Evolutionary conservation across 2,329 filamentous ascomycete genomes (phyloP), one percentile per base, ranked within the genome.

Genomic region (Ascochyta lentis): DNA sequence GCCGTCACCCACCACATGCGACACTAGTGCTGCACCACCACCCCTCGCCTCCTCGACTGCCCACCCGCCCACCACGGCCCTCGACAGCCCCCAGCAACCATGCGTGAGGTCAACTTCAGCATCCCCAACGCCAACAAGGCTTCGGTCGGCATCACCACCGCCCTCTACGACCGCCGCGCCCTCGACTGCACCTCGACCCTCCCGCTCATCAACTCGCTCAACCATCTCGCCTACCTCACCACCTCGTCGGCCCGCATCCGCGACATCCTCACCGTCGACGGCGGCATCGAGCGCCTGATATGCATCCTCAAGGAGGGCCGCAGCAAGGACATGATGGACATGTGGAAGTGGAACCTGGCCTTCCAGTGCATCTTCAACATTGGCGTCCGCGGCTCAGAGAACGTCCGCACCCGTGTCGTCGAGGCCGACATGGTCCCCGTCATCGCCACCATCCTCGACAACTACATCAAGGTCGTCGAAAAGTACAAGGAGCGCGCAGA

Each of bases 301-400:
- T 97, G 92, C 84, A 97, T 99, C 72, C 86, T 99, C 76, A 99
- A 99, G 79, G 92, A 96, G 78, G 95, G 95, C 61, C 86, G 95
- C 73, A 97, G 91, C 79, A 96, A 93, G 78, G 94, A 99, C 76
- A 89, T 97, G 88, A 97, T 98, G 94, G 94, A 97, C 76, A 96
- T 96, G 91, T 99, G 95, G 95, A 98, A 98, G 79, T 99, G 95
- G 95, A 99, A 97, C 73, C 84, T 99, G 60, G 95, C 95, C 49
- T 99, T 99, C 77, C 95, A 98, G 78, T 99, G 95, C 76, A 93
- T 98, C 63, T 95, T 99, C 74, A 99, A 99, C 77, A 98, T 99
- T 72, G 95, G 95, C 54, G 94, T 99, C 57, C 87, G 95, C 66
- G 95, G 95, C 57, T 97, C 95, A 12, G 95, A 99, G 79, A 88